Evolutionary conservation across 140 eudicot species (phyloP).

Genomic region (Flaveria floridana): DNA sequence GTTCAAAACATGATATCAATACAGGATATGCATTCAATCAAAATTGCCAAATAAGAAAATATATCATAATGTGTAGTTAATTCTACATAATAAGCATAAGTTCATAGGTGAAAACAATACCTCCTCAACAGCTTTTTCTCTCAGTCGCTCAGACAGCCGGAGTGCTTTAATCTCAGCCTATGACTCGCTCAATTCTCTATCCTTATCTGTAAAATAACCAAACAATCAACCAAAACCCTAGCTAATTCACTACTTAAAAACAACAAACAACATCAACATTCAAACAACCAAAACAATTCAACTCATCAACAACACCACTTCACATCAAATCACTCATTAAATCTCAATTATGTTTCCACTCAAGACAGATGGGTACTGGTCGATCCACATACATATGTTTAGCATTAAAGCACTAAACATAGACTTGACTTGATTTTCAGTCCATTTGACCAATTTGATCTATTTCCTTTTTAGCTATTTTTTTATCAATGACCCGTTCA

Average conservation of each 20-base stretch:
- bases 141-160: constrained; percentile 69
- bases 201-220: constrained; percentile 60
- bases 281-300: constrained; percentile 11
- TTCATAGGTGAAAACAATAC: constrained; percentile 34
- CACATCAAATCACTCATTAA: constrained; percentile 25
- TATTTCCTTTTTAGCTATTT: no score
- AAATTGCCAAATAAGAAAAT: background rate
- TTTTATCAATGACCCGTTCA: no score
- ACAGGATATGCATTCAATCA: constrained; percentile 25
- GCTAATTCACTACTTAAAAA: constrained; percentile 4
- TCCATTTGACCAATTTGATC: background rate
- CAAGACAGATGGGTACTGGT: background rate
- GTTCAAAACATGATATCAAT: background rate
- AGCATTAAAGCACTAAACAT: background rate
- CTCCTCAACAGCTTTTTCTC: constrained; percentile 98
- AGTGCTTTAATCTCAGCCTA: constrained; percentile 87
- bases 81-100: background rate
- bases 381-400: background rate
- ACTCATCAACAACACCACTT: background rate
- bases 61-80: background rate
- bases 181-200: constrained; percentile 77
- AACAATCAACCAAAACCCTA: constrained; percentile 18
- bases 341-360: constrained; percentile 26
- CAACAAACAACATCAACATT: constrained; percentile 12
- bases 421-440: background rate